A percentile compares a stretch with the other conserved stretches of the same genome.
These are phyloP conservation scores for Pestalotiopsis sp. DNA, from an alignment of 2,329 filamentous ascomycete species.

Conservation along the genomic window DNA sequence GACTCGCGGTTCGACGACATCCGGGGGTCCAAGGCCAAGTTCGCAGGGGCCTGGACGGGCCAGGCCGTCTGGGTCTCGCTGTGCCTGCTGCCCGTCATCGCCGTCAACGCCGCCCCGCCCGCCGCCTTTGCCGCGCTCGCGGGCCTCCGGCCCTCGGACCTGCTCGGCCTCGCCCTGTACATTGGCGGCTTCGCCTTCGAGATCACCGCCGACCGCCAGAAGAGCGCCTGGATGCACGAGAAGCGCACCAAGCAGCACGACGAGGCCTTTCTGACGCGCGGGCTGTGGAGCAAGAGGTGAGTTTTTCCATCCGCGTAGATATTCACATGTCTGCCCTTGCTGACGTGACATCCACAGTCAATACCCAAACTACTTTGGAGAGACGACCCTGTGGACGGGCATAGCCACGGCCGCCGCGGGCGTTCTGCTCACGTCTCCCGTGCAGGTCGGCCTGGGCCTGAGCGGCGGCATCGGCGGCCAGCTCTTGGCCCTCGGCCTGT, in stretches of 20 bases:
- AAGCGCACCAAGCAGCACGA: slow-evolving; percentile 68
- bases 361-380: slow-evolving; percentile 72
- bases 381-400: slow-evolving; percentile 69
- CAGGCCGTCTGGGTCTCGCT: slow-evolving; percentile 71
- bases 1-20: slow-evolving; percentile 54
- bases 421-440: slow-evolving; percentile 54
- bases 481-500: slow-evolving; percentile 41
- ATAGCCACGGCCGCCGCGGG: slow-evolving; percentile 63
- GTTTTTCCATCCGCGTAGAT: slow-evolving; percentile 13
- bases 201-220: slow-evolving; percentile 64
- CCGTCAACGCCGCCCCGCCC: slow-evolving; percentile 63
- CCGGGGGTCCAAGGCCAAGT: slow-evolving; percentile 36
- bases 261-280: slow-evolving; percentile 66
- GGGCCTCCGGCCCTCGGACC: slow-evolving; percentile 50
- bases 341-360: slow-evolving; percentile 39
- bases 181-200: slow-evolving; percentile 63
- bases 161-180: slow-evolving; percentile 61
- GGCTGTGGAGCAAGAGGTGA: slow-evolving; percentile 61
- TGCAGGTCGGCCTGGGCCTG: slow-evolving; percentile 60
- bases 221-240: slow-evolving; percentile 61
- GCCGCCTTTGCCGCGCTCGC: slow-evolving; percentile 53
- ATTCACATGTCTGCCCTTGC: slow-evolving; percentile 25
- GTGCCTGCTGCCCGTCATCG: slow-evolving; percentile 66
- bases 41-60: slow-evolving; percentile 43
- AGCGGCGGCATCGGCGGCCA: slow-evolving; percentile 39